Base-by-base conservation (phyloP, 345 rosid genomes). In the Raphanus sativus region DNA sequence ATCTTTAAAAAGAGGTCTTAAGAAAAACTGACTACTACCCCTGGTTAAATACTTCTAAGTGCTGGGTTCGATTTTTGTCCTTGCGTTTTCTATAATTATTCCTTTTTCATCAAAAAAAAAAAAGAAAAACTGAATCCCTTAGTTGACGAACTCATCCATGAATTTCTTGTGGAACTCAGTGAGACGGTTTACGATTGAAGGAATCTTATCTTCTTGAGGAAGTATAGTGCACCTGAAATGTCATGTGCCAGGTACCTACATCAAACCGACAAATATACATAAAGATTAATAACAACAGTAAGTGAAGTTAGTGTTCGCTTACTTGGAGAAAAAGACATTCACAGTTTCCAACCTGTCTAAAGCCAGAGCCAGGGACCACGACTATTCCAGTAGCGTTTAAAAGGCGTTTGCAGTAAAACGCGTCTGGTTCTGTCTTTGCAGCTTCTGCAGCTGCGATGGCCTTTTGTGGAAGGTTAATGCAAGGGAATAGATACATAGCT, bases 151-250 rank as follows among this genome's bases (percentile, higher is more conserved):
- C 81, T 95, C 94, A 3, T 88, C 86, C 96, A 92, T 86, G 85
- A 95, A 95, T 75, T 86, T 74, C 70, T 89, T 80, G 81, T 95
- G 99, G 81, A 95, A 95, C 73, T 89, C 93, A 1, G 92, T 86
- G 34, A 95, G 82, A 8, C 87, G 97, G 33, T 89, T 74, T 21
- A 87, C 87, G 5, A 95, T 77, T 0, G 97, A 91, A 0, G 96
- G 98, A 69, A 95, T 95, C 90, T 90, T 95, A 29, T 95, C 98
- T 77, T 95, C 99, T 62, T 89, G 99, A 2, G 98, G 99, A 76
- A 95, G 87, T 66, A 95, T 92, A n/a, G 99, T 92, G 87, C 97
- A 95, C 81, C 98, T 86, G 69, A 92, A 92, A 84, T 95, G 99
- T 98, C 98, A 95, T 11, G 99, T 95, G 8, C 98, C 99, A 5